Evolutionary conservation across 2,329 filamentous ascomycete species (phyloP).

Genomic region (Aureobasidium lini): DNA sequence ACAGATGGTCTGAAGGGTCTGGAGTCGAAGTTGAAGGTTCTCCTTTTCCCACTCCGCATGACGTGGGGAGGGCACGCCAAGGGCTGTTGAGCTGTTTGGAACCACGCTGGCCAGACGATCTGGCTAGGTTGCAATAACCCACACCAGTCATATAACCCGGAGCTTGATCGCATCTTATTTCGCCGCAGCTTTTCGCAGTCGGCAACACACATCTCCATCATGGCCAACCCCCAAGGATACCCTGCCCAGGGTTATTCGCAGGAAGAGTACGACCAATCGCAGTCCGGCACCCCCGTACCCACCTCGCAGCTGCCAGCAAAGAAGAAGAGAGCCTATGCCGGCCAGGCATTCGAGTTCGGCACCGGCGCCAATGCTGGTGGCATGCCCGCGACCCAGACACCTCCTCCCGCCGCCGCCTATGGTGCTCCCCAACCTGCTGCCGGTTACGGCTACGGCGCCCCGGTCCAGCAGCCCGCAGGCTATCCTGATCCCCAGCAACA

Average conservation of each 20-base stretch:
- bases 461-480: constrained; percentile 24
- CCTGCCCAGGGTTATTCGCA: constrained; percentile 17
- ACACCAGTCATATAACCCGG: not conserved
- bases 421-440: constrained; percentile 23
- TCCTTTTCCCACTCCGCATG: too few relatives aligned
- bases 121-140: not conserved
- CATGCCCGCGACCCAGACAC: constrained; percentile 32
- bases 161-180: not conserved
- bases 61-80: too few relatives aligned
- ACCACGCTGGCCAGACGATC: not conserved
- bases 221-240: constrained; percentile 17
- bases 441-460: constrained; percentile 20
- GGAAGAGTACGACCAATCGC: constrained; percentile 16
- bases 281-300: constrained; percentile 18
- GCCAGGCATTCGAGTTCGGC: constrained; percentile 88
- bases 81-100: too few relatives aligned
- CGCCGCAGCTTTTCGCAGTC: constrained; percentile 6
- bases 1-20: too few relatives aligned
- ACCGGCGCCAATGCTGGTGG: constrained; percentile 65
- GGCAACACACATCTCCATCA: not conserved
- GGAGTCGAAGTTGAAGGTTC: too few relatives aligned
- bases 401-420: constrained; percentile 47
- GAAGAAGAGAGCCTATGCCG: constrained; percentile 93
- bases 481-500: constrained; percentile 22
- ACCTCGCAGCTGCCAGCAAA: constrained; percentile 37